Conservation (phyloP, 1,284 basidiomycete genomes). For the Taiwanofungus camphoratus region DNA sequence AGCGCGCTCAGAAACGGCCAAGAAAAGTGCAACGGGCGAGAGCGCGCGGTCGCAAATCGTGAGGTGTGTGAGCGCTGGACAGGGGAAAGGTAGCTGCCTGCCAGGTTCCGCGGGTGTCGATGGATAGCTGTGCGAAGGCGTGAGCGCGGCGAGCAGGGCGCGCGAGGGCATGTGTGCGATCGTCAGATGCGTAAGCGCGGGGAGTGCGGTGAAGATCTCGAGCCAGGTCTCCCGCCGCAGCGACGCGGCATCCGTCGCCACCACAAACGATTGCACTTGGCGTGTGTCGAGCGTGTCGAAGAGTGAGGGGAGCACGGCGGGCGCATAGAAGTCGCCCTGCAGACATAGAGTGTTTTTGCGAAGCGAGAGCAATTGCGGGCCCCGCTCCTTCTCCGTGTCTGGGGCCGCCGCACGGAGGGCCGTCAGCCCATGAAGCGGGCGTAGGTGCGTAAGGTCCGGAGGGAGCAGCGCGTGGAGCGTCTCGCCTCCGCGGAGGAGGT, state of each 20-base stretch:
- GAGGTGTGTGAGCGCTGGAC: no score
- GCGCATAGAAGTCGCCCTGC: slow-evolving; percentile 10
- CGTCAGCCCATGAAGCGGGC: slow-evolving; percentile 11
- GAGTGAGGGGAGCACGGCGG: slow-evolving; percentile 6
- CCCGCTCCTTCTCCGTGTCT: slow-evolving; percentile 2
- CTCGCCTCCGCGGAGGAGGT: slow-evolving; percentile 6
- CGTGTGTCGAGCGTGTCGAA: slow-evolving; percentile 10
- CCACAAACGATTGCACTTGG: slow-evolving; percentile 8
- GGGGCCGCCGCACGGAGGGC: slow-evolving; percentile 8
- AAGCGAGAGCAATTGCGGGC: slow-evolving; percentile 12
- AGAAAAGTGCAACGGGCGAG: background rate
- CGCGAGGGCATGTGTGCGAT: background rate
- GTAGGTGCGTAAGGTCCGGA: slow-evolving; percentile 6
- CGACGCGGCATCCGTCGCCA: slow-evolving; percentile 10
- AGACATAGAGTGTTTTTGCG: slow-evolving; percentile 13
- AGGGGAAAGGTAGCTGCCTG: no score
- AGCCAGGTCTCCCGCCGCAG: slow-evolving; percentile 7
- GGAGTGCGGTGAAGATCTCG: slow-evolving; percentile 6
- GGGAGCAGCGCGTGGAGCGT: slow-evolving; percentile 11
- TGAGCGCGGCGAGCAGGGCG: background rate
- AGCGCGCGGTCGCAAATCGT: background rate
- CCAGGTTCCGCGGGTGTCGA: no score
- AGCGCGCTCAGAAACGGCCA: background rate
- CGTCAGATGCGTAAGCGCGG: slow-evolving; percentile 4
- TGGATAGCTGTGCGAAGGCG: no score